Evolutionary conservation across 78 protist species (phyloP).

Genomic region (Carpediemonas membranifera): DNA sequence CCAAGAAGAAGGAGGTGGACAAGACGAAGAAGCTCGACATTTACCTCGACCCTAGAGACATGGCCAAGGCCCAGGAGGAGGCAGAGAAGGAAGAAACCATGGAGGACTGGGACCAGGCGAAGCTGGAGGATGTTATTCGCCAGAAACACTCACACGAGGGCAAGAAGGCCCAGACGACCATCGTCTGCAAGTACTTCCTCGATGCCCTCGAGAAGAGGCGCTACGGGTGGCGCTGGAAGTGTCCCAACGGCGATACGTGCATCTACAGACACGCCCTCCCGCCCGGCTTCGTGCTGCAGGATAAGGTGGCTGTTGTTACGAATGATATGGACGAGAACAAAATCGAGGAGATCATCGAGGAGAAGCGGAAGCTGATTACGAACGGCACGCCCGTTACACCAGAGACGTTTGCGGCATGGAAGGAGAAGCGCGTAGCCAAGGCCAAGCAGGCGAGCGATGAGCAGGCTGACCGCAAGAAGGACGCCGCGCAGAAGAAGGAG

Average conservation of each 20-base stretch:
- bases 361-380: slow-evolving; percentile 21
- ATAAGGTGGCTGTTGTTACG: no score
- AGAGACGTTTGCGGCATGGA: slow-evolving; percentile 61
- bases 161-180: slow-evolving; percentile 22
- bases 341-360: slow-evolving; percentile 41
- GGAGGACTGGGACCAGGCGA: slow-evolving; percentile 59
- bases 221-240: slow-evolving; percentile 77
- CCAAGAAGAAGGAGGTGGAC: no score
- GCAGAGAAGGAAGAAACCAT: slow-evolving; percentile 28
- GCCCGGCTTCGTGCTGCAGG: slow-evolving; percentile 58
- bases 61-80: neutral
- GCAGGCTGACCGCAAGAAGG: no score
- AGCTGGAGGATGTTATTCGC: slow-evolving; percentile 45
- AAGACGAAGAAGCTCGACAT: slow-evolving; percentile 26
- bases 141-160: slow-evolving; percentile 37
- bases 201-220: slow-evolving; percentile 58
- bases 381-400: slow-evolving; percentile 48
- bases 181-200: slow-evolving; percentile 61
- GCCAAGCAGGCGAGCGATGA: no score
- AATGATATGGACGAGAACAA: slow-evolving; percentile 30
- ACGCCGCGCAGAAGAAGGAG: no score
- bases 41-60: no score
- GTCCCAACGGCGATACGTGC: slow-evolving; percentile 48
- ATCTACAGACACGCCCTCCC: slow-evolving; percentile 62
- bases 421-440: no score